Evolutionary conservation across 805 yeast genomes (phyloP).

Genomic region (Candida oleophila): DNA sequence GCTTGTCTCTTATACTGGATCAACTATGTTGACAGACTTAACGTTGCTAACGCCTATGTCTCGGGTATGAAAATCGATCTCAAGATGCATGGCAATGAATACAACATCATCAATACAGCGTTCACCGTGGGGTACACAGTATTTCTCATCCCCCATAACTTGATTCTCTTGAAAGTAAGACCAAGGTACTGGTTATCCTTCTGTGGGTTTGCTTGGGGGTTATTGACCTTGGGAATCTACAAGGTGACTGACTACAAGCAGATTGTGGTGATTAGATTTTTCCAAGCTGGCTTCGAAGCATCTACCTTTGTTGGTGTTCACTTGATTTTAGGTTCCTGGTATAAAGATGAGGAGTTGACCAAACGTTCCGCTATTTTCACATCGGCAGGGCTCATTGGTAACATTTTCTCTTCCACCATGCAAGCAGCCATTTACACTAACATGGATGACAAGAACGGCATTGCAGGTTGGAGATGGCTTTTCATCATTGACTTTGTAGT

Average conservation of each 20-base stretch:
- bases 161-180: slow-evolving; percentile 49
- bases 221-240: slow-evolving; percentile 51
- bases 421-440: slow-evolving; percentile 52
- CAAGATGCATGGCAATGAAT: slow-evolving; percentile 41
- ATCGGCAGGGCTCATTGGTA: slow-evolving; percentile 52
- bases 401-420: slow-evolving; percentile 55
- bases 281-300: slow-evolving; percentile 61
- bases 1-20: slow-evolving; percentile 42
- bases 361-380: slow-evolving; percentile 56
- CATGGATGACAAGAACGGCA: slow-evolving; percentile 46
- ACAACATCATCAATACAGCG: slow-evolving; percentile 52
- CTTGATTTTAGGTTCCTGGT: slow-evolving; percentile 54
- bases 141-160: slow-evolving; percentile 61
- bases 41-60: slow-evolving; percentile 29
- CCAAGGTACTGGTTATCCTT: slow-evolving; percentile 59
- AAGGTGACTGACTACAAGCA: slow-evolving; percentile 47
- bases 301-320: slow-evolving; percentile 58
- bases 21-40: slow-evolving; percentile 56
- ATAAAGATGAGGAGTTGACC: slow-evolving; percentile 46
- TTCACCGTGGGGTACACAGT: slow-evolving; percentile 62
- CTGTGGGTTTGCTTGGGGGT: slow-evolving; percentile 57
- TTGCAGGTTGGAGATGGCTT: slow-evolving; percentile 70
- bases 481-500: slow-evolving; percentile 61
- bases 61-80: slow-evolving; percentile 33
- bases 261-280: slow-evolving; percentile 56